These are phyloP conservation scores for Colletotrichum limetticola DNA, from an alignment of 2,329 filamentous ascomycete genomes.

Conservation along the genomic window DNA sequence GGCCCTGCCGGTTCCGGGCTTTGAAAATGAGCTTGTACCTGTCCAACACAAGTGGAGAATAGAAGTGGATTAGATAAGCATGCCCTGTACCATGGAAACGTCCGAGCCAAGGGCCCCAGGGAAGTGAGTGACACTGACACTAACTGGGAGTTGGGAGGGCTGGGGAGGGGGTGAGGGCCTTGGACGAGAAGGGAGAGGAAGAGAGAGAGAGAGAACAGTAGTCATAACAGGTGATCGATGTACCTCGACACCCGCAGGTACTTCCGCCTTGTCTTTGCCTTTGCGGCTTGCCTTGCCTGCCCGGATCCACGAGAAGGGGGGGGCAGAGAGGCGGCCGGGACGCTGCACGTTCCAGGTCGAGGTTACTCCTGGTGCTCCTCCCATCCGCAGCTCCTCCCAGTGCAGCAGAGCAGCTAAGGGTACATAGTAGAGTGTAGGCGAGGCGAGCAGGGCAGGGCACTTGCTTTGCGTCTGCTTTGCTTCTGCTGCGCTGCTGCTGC, in stretches of 20 bases:
- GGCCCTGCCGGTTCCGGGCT: neutral
- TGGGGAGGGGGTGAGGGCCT: neutral
- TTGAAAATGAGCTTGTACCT: conserved; percentile 5
- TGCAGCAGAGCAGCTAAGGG: neutral
- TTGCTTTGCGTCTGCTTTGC: neutral
- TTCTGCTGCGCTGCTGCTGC: neutral
- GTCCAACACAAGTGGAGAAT: conserved; percentile 3
- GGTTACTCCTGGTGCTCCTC: neutral
- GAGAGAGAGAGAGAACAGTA: neutral
- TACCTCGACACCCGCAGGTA: neutral
- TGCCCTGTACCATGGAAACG: neutral
- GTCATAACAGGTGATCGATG: neutral
- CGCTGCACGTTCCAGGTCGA: conserved; percentile 6
- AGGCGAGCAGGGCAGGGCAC: neutral
- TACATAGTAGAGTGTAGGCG: neutral
- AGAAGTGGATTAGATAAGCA: neutral
- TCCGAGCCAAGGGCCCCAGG: neutral
- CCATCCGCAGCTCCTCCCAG: neutral
- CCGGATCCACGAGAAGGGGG: neutral
- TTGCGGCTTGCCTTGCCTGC: neutral
- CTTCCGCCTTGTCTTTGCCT: neutral
- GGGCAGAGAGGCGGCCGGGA: neutral
- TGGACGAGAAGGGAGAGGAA: neutral
- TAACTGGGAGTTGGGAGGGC: neutral
- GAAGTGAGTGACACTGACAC: neutral